Evolutionary conservation across 1,139 yeast genomes (phyloP).

Genomic region (Suhomyces kunorum): DNA sequence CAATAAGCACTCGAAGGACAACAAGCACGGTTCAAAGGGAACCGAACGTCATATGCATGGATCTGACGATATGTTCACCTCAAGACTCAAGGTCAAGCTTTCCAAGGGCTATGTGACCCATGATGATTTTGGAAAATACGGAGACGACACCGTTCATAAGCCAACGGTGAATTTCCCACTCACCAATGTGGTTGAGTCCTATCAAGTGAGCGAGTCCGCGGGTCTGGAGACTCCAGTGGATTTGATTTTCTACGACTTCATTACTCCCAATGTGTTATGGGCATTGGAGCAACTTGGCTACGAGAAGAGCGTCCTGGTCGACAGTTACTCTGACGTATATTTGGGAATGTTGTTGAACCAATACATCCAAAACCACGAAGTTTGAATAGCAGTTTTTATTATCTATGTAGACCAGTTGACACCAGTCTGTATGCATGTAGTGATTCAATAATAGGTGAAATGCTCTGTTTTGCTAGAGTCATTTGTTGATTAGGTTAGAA

Average conservation of each 20-base stretch:
- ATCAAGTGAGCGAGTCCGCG: conserved; percentile 21
- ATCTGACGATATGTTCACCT: no score
- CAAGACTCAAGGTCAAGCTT: conserved; percentile 18
- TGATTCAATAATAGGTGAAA: no score
- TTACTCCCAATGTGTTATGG: conserved; percentile 59
- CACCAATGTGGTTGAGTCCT: conserved; percentile 74
- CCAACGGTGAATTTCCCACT: conserved; percentile 59
- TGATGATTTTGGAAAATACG: conserved; percentile 82
- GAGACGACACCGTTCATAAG: conserved; percentile 85
- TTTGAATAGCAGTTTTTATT: neutral
- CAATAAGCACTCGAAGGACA: no score
- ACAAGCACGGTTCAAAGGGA: neutral
- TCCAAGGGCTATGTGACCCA: conserved; percentile 72
- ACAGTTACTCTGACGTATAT: conserved; percentile 34
- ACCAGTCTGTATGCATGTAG: no score
- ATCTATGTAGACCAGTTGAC: no score
- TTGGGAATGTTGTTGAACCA: conserved; percentile 38
- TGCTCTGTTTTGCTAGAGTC: no score
- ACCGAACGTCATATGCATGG: neutral
- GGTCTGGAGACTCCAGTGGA: conserved; percentile 48
- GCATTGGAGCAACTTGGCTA: conserved; percentile 50
- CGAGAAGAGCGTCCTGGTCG: conserved; percentile 17
- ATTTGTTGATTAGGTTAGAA: no score
- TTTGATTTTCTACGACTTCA: conserved; percentile 75
- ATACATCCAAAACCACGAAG: conserved; percentile 22